Evolutionary conservation across 176 grass and related monocot species (phyloP), one percentile per base, ranked within the genome.

Genomic region (Hordeum marinum): DNA sequence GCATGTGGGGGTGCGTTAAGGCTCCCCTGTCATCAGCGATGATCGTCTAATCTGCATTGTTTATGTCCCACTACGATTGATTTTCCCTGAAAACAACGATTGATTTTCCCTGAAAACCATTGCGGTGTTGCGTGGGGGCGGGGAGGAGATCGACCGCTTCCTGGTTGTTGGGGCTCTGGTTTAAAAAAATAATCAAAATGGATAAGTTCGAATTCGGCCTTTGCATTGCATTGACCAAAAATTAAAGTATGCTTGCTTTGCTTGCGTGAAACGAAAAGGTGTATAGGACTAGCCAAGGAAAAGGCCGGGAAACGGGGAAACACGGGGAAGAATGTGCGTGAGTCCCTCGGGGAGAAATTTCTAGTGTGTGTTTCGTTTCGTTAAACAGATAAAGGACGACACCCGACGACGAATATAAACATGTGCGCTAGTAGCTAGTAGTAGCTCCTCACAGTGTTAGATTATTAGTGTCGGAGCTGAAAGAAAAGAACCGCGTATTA

Each of bases 201-300:
- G 80, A 87, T 87, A 87, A 50, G 29, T 39, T 84, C 77, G 15
- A 62, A 50, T 61, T 66, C n/a, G 10, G 13, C 35, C 52, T 14
- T 14, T 52, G 46, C 15, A 50, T 17, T 40, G 74, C 42, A 20
- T 81, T 87, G 75, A 75, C 57, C 27, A 63, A 17, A 63, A 20
- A 37, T 55, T 68, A 40, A 39, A 74, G 58, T 5, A 27, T 11
- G 26, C 31, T 71, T 83, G 34, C 72, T 45, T 71, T 52, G 48
- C 41, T 46, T 73, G 4, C 55, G 61, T 48, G 45, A 45, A 90
- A 84, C 25, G 72, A 86, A 86, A 90, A n/a, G n/a, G n/a, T n/a
- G n/a, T n/a, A n/a, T n/a, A n/a, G n/a, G n/a, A n/a, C n/a, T n/a
- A n/a, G n/a, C n/a, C n/a, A n/a, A n/a, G n/a, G 72, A 86, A 86